phyloP scores from a whole-genome alignment of 2,329 filamentous ascomycete species.

The Sarocladium brachiariae region DNA sequence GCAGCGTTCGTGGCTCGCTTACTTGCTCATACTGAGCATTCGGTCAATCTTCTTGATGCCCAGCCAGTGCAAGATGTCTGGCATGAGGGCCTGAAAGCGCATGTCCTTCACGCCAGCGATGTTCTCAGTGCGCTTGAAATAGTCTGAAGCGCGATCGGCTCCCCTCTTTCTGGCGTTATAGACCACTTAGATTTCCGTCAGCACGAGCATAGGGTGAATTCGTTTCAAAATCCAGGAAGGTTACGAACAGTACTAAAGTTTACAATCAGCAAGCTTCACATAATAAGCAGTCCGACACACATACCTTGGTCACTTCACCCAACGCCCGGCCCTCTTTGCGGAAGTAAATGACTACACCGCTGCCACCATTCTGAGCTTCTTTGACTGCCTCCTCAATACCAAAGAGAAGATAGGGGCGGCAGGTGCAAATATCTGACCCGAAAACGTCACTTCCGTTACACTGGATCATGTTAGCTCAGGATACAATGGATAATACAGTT shows the following conservation, averaged over 20 bases:
- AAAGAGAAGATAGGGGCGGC: slow-evolving; percentile 90
- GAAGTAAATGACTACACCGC: slow-evolving; percentile 96
- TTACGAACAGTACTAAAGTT: not conserved
- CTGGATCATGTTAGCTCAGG: slow-evolving; percentile 23
- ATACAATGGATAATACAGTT: not conserved
- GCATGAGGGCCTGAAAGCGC: slow-evolving; percentile 98
- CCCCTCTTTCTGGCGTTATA: slow-evolving; percentile 79
- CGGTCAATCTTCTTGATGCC: slow-evolving; percentile 97
- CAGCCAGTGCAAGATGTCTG: slow-evolving; percentile 94
- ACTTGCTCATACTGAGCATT: slow-evolving; percentile 99
- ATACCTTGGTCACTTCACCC: slow-evolving; percentile 89
- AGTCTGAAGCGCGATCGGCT: slow-evolving; percentile 76
- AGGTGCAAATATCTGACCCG: slow-evolving; percentile 96
- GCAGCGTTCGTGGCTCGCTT: slow-evolving; percentile 26
- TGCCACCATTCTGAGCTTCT: slow-evolving; percentile 89
- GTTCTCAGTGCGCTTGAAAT: slow-evolving; percentile 96
- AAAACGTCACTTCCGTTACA: slow-evolving; percentile 98
- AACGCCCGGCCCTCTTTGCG: slow-evolving; percentile 92
- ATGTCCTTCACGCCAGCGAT: slow-evolving; percentile 95
- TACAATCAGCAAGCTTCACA: not conserved
- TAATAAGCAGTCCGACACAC: not conserved
- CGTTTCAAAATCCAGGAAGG: too few species aligned
- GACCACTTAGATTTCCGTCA: slow-evolving; percentile 11
- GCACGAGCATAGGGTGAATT: too few species aligned
- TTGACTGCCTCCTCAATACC: slow-evolving; percentile 97